Conservation (phyloP, 345 rosid species). For the Sonneratia caseolaris region DNA sequence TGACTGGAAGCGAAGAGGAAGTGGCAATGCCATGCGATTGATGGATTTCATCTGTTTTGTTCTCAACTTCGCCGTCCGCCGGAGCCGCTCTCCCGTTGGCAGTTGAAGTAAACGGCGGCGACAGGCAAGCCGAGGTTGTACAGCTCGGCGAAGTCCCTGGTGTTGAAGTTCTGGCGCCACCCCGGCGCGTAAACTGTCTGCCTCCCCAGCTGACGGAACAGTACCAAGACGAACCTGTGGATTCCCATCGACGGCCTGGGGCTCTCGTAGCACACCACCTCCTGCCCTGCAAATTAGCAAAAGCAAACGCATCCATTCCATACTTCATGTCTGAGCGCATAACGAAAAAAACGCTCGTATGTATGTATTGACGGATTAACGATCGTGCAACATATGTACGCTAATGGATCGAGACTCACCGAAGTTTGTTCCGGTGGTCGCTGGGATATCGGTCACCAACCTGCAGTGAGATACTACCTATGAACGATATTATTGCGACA, state of each 20-base stretch:
- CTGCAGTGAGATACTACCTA: slow-evolving; percentile 10
- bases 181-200: slow-evolving; percentile 85
- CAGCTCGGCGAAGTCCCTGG: slow-evolving; percentile 76
- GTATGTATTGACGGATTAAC: too few relatives aligned
- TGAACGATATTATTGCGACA: too few relatives aligned
- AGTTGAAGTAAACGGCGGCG: slow-evolving; percentile 68
- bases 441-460: slow-evolving; percentile 81
- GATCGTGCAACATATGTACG: too few relatives aligned
- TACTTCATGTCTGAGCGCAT: too few relatives aligned
- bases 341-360: too few relatives aligned
- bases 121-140: slow-evolving; percentile 78
- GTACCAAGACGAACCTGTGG: slow-evolving; percentile 51
- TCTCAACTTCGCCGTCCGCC: slow-evolving; percentile 40
- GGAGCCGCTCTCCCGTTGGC: slow-evolving; percentile 75
- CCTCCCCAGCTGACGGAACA: slow-evolving; percentile 72
- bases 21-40: background rate
- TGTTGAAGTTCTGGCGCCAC: slow-evolving; percentile 84
- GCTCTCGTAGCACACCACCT: slow-evolving; percentile 60
- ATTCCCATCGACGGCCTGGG: slow-evolving; percentile 71
- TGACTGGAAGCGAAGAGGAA: too few relatives aligned
- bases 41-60: background rate
- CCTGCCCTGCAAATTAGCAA: slow-evolving; percentile 40
- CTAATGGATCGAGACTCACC: slow-evolving; percentile 22
- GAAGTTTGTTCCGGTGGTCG: slow-evolving; percentile 42
- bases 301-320: too few relatives aligned